Conservation (phyloP, 2,329 filamentous ascomycete genomes). For the Alternaria incomplexa region DNA sequence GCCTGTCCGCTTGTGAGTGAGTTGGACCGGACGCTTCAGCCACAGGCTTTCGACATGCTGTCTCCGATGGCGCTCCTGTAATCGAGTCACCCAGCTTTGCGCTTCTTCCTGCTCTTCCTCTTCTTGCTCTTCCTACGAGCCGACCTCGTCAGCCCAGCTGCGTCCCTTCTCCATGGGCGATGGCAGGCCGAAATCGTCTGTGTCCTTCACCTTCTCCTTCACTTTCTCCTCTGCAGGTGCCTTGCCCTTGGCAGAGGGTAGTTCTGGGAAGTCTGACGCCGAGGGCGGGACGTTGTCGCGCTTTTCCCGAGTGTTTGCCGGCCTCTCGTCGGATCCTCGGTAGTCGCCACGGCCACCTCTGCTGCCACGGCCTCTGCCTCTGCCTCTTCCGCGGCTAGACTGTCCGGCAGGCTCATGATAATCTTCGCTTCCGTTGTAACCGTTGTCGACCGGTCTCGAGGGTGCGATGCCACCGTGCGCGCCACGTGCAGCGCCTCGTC, state of each 20-base stretch:
- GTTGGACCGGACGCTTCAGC: background rate
- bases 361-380: slow-evolving; percentile 45
- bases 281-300: slow-evolving; percentile 41
- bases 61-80: background rate
- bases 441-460: slow-evolving; percentile 33
- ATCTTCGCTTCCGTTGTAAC: slow-evolving; percentile 18
- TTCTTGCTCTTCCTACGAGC: slow-evolving; percentile 22
- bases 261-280: slow-evolving; percentile 54
- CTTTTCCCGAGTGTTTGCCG: slow-evolving; percentile 12
- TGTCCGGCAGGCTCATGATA: slow-evolving; percentile 24
- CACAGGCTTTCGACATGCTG: background rate
- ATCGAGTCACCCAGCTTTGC: background rate
- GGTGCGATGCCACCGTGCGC: slow-evolving; percentile 58
- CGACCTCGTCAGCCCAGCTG: slow-evolving; percentile 57
- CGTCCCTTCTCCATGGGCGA: slow-evolving; percentile 38
- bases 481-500: slow-evolving; percentile 56
- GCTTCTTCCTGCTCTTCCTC: background rate
- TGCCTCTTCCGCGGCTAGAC: slow-evolving; percentile 34
- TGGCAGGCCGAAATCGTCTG: slow-evolving; percentile 40
- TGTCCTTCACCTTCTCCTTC: slow-evolving; percentile 12
- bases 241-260: slow-evolving; percentile 42
- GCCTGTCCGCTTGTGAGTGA: background rate
- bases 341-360: slow-evolving; percentile 40
- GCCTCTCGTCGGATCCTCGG: slow-evolving; percentile 10
- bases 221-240: slow-evolving; percentile 14